Evolutionary conservation across 2,329 filamentous ascomycete species (phyloP).

Genomic region (Ceratocystis alfenasii): DNA sequence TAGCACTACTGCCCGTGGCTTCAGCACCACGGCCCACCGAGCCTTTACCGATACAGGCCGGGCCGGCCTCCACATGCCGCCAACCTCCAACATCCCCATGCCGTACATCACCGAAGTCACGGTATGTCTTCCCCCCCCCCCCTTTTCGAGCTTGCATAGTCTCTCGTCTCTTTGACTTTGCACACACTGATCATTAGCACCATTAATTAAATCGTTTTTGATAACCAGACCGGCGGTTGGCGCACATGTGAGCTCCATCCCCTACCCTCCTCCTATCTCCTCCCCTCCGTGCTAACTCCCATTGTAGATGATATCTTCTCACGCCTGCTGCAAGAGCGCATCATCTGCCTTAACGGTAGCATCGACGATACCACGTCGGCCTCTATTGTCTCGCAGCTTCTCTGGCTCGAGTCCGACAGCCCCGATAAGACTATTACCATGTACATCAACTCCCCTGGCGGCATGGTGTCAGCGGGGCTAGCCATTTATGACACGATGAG

Average conservation of each 20-base stretch:
- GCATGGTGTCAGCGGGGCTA: slow-evolving; percentile 66
- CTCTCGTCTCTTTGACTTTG: background rate
- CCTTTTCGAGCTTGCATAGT: background rate
- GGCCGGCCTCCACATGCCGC: slow-evolving; percentile 25
- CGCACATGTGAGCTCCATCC: slow-evolving; percentile 53
- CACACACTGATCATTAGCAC: slow-evolving; percentile 21
- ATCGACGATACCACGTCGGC: slow-evolving; percentile 85
- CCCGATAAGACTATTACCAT: slow-evolving; percentile 91
- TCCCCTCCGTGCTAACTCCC: slow-evolving; percentile 1
- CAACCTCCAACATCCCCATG: slow-evolving; percentile 39
- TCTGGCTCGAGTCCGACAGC: slow-evolving; percentile 95
- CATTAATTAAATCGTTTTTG: slow-evolving; percentile 24
- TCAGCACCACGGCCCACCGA: background rate
- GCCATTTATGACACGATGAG: slow-evolving; percentile 99
- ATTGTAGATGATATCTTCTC: slow-evolving; percentile 58
- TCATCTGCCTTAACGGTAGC: slow-evolving; percentile 82
- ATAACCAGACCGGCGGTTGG: slow-evolving; percentile 57
- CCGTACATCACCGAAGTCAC: slow-evolving; percentile 48
- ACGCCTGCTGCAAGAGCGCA: slow-evolving; percentile 72
- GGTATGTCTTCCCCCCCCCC: slow-evolving; percentile 29
- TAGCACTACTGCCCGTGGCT: background rate
- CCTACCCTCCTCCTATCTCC: background rate
- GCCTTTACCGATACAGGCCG: slow-evolving; percentile 19
- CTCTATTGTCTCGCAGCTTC: slow-evolving; percentile 87
- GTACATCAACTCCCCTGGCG: slow-evolving; percentile 95